These are phyloP conservation scores for Colletotrichum musicola DNA, from an alignment of 2,329 filamentous ascomycete species.

Conservation along the genomic window DNA sequence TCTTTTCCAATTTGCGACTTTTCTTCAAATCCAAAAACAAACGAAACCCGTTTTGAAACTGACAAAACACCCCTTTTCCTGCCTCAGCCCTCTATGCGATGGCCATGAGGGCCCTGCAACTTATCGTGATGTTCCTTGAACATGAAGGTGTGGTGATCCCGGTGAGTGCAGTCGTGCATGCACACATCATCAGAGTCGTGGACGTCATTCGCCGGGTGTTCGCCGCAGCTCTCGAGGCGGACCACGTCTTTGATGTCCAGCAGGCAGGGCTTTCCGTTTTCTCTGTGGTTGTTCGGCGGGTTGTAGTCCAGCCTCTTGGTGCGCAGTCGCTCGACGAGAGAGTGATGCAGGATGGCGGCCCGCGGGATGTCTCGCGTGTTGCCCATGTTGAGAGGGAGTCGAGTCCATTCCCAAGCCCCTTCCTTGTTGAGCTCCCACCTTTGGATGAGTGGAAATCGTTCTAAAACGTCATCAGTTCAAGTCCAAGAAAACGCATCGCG, in stretches of 20 bases:
- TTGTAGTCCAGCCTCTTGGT: constrained; percentile 39
- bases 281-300: constrained; percentile 50
- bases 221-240: no score
- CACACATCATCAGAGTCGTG: not conserved
- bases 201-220: no score
- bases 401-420: constrained; percentile 51
- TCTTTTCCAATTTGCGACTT: no score
- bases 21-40: no score
- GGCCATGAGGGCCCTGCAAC: no score
- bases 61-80: no score
- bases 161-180: not conserved
- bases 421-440: constrained; percentile 54
- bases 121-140: no score
- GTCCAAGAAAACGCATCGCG: not conserved
- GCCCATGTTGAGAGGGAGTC: constrained; percentile 54
- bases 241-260: no score
- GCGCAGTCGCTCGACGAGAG: constrained; percentile 40
- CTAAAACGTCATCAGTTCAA: not conserved
- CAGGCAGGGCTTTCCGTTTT: not conserved
- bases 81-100: no score
- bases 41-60: no score
- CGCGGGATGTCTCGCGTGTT: constrained; percentile 52
- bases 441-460: constrained; percentile 49
- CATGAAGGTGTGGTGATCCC: not conserved
- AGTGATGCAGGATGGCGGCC: constrained; percentile 54